Conservation (phyloP, 176 grass and related monocot genomes). For the Eleusine indica region DNA sequence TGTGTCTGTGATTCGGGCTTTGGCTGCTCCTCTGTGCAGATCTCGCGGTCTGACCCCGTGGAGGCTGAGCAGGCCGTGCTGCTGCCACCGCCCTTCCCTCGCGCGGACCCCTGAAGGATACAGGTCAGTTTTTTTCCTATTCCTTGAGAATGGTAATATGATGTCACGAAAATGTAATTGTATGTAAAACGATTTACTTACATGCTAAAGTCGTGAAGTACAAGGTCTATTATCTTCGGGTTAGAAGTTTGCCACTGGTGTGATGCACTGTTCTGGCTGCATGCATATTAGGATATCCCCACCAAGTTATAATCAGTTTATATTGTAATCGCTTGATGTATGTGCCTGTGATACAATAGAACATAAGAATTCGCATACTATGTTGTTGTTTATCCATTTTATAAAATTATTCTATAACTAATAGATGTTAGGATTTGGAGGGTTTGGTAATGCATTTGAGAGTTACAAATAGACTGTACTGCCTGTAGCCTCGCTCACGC, state of each 20-base stretch:
- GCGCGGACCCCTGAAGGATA: neutral
- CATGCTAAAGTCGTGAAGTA: neutral
- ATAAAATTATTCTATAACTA: neutral
- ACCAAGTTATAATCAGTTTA: neutral
- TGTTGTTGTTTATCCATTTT: neutral
- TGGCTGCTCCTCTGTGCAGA: slow-evolving; percentile 45
- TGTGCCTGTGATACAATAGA: neutral
- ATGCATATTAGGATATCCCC: neutral
- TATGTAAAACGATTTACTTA: neutral
- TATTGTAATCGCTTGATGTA: neutral
- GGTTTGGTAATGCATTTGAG: neutral
- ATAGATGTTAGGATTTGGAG: neutral
- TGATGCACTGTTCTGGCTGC: neutral
- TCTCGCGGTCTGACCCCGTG: slow-evolving; percentile 77
- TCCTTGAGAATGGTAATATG: neutral
- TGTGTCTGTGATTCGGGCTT: neutral
- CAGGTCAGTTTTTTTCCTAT: neutral
- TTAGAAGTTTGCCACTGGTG: neutral
- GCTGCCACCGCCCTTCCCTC: slow-evolving; percentile 66
- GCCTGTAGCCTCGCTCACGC: neutral
- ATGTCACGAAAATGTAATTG: neutral
- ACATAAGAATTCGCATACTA: neutral
- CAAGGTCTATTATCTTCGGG: neutral
- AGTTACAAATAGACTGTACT: neutral
- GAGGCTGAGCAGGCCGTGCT: slow-evolving; percentile 76